These are phyloP conservation scores for Aspergillus quadricinctus DNA, from an alignment of 2,329 filamentous ascomycete species.

Conservation along the genomic window DNA sequence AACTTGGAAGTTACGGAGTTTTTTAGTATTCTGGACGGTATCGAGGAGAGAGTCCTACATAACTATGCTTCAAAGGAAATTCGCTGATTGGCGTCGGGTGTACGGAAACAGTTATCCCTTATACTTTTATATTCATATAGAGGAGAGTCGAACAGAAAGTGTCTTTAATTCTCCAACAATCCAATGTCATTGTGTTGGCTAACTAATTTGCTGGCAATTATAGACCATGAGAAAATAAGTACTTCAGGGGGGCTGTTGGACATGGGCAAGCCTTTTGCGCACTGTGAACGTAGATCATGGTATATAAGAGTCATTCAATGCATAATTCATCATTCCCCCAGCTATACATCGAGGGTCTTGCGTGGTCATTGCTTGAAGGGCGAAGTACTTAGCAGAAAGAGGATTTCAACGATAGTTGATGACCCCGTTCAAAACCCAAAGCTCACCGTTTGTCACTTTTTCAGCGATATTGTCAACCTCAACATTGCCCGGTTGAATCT, in stretches of 20 bases:
- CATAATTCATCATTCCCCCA: constrained; percentile 2
- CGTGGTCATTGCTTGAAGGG: background rate
- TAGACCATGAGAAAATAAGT: background rate
- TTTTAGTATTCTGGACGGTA: constrained; percentile 81
- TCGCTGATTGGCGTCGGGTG: constrained; percentile 3
- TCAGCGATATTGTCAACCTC: constrained; percentile 71
- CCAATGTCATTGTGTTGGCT: background rate
- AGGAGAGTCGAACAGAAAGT: background rate
- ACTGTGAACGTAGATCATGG: background rate
- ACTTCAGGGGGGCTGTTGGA: background rate
- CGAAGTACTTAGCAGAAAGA: background rate
- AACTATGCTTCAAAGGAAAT: constrained; percentile 28
- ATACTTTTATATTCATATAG: constrained; percentile 9
- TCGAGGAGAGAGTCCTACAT: constrained; percentile 77
- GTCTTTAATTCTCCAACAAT: background rate
- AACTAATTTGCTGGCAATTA: background rate
- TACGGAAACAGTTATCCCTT: background rate
- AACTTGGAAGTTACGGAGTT: constrained; percentile 95
- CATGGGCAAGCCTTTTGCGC: background rate
- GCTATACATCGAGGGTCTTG: background rate
- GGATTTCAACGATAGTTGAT: constrained; percentile 46
- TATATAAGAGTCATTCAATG: background rate
- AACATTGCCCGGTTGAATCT: constrained; percentile 67
- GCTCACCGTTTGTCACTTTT: constrained; percentile 79
- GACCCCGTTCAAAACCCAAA: constrained; percentile 69